Base-by-base conservation (phyloP, 306 rosid genomes). In the Gastrolobium bilobum region DNA sequence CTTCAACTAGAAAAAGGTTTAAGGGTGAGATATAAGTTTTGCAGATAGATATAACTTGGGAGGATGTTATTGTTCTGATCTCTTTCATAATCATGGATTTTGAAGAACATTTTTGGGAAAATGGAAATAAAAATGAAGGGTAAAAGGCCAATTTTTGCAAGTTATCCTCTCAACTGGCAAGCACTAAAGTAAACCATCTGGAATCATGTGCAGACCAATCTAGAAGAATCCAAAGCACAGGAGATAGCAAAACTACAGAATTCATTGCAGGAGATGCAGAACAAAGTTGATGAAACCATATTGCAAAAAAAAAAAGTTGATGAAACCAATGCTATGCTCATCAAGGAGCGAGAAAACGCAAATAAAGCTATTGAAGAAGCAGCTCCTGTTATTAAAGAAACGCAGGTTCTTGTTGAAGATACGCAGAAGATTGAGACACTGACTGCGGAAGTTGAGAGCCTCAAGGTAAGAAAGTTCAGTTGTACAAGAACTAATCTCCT, bases 1-100 rank as follows among this genome's bases (percentile, higher is more conserved):
- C 82, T 93, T 53, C 96, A 93, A 76, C 81, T 91, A 78, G 97
- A 93, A 82, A 93, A 88, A 80, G 87, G 94, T 62, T 87, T 93
- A 76, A 89, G 92, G 90, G 97, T 93, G 89, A 89, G 82, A 73
- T 59, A 51, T 64, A 51, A 80, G 38, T 67, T 59, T 76, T 74
- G 53, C 34, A 37, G 65, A 77, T 66, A 8, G 34, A 69, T 50
- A 56, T 59, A 39, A 48, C 81, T 82, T 30, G 26, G 56, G 46
- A 40, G 57, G 31, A 60, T 54, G 35, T 77, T 75, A 37, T 47
- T 68, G 53, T 61, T 80, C 35, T 64, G n/a, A 50, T 76, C 64
- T 81, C 77, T 50, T 44, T 40, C 52, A 35, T 11, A 15, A 78
- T 59, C 70, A 64, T 75, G 69, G 68, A 78, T 48, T 68, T 83